Evolutionary conservation across 1,284 basidiomycete species (phyloP).

Genomic region (Leccinum variabile): DNA sequence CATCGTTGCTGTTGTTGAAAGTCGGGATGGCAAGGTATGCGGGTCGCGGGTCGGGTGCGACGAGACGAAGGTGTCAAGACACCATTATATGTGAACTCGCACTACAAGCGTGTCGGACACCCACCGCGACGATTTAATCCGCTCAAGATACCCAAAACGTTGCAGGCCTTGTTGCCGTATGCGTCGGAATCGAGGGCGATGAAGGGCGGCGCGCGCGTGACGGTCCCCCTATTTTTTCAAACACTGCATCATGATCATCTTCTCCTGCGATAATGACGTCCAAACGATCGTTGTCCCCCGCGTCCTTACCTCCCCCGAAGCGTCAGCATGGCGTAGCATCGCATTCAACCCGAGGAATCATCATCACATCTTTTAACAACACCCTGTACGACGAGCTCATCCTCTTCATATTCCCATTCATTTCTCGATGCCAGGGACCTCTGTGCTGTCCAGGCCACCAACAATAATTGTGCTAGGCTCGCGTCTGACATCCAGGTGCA

Average conservation of each 20-base stretch:
- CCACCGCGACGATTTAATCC: slow-evolving; percentile 88
- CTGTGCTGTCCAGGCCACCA: slow-evolving; percentile 62
- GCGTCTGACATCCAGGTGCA: slow-evolving; percentile 57
- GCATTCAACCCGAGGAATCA: slow-evolving; percentile 9
- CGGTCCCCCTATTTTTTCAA: slow-evolving; percentile 22
- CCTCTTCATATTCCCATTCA: slow-evolving; percentile 61
- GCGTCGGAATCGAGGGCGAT: slow-evolving; percentile 90
- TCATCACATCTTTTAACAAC: slow-evolving; percentile 47
- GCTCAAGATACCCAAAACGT: slow-evolving; percentile 83
- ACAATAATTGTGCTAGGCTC: slow-evolving; percentile 64
- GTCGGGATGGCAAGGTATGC: slow-evolving; percentile 86
- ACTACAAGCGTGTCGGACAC: slow-evolving; percentile 84
- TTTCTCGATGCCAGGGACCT: slow-evolving; percentile 66
- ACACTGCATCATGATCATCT: background rate
- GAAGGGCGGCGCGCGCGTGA: slow-evolving; percentile 38
- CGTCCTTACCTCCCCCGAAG: slow-evolving; percentile 55
- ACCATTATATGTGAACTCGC: slow-evolving; percentile 81
- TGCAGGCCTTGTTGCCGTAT: slow-evolving; percentile 89
- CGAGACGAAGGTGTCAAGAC: slow-evolving; percentile 83
- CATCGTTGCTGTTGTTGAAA: slow-evolving; percentile 85
- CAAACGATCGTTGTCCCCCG: slow-evolving; percentile 54
- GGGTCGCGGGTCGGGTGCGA: slow-evolving; percentile 91
- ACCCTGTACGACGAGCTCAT: slow-evolving; percentile 74
- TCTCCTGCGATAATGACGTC: slow-evolving; percentile 38
- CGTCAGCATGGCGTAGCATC: slow-evolving; percentile 42